A percentile compares a stretch with the other conserved stretches of the same genome.
These are phyloP conservation scores for Gossypium mustelinum DNA, from an alignment of 345 rosid species.

Conservation along the genomic window DNA sequence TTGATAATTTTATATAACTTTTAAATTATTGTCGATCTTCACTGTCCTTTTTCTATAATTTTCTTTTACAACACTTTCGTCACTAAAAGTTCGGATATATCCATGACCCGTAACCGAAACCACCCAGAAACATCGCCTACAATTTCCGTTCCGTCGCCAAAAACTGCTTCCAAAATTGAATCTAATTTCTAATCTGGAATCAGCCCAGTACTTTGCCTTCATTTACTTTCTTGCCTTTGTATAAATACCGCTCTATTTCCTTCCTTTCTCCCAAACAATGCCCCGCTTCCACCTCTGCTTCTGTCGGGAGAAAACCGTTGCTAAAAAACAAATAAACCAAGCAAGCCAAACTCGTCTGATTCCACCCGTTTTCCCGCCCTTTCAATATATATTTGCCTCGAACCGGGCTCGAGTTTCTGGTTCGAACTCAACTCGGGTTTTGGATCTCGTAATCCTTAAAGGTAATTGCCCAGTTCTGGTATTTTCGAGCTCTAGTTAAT, in stretches of 20 bases:
- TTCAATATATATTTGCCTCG: neutral
- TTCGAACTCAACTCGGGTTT: conserved; percentile 7
- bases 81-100: neutral
- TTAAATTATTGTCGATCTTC: neutral
- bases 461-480: conserved; percentile 18
- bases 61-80: neutral
- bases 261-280: neutral
- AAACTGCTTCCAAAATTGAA: neutral
- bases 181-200: conserved; percentile 12
- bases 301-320: neutral
- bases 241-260: neutral
- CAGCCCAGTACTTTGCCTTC: neutral
- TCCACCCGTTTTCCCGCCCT: conserved; percentile 22
- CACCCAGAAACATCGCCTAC: conserved; percentile 10
- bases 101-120: neutral
- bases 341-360: conserved; percentile 13
- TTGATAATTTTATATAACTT: too few relatives aligned
- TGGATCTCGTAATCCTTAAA: conserved; percentile 12
- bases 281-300: neutral
- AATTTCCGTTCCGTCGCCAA: neutral
- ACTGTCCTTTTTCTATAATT: neutral
- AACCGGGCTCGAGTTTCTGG: conserved; percentile 8
- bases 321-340: neutral
- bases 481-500: neutral
- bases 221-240: neutral